Base-by-base conservation (phyloP, 2,329 filamentous ascomycete genomes). In the Ceratocystis smalleyi region DNA sequence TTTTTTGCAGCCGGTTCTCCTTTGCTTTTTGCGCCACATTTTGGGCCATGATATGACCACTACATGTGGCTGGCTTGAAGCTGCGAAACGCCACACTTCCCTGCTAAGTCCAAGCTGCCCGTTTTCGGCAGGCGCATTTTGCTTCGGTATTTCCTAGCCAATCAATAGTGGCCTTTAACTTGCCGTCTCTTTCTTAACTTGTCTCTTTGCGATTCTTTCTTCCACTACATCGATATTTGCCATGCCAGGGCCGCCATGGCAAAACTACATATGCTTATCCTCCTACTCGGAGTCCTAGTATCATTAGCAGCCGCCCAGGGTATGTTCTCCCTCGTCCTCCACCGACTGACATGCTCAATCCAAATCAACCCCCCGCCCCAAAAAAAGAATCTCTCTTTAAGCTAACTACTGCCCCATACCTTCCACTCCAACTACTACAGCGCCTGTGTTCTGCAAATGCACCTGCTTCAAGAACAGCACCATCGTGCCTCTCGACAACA, bases 401-500 rank as follows among this genome's bases (percentile, higher is more conserved):
- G 43, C 61, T 61, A 62, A 61, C 60, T 35, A 43, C 12, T 40
- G 12, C 10, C 35, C 10, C 10, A 12, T 40, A 24, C 22, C 57
- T 32, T 57, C 22, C 5, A 12, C 32, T 7, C 30, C 47, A 30
- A 55, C 32, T 47, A 43, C 30, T 63, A 35, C 70, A 85, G 83
- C 80, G 40, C 79, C 82, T 54, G 83, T 81, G 1, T 86, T 86
- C 72, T 86, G 83, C 77, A 86, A 86, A 78, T 86, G 83, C 75
- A 86, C 82, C 69, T 86, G 83, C 75, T 84, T 84, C 75, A 82
- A 81, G 69, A 86, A 86, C 75, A 84, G 81, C 77, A 86, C 83
- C 68, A 84, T 86, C 70, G 84, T 86, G 70, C 77, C 80, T 15
- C 78, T 85, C 8, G 80, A 72, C 67, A 63, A 69, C 63, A 68